Base-by-base conservation (phyloP, 2,329 filamentous ascomycete genomes). In the Phialophora tarda region DNA sequence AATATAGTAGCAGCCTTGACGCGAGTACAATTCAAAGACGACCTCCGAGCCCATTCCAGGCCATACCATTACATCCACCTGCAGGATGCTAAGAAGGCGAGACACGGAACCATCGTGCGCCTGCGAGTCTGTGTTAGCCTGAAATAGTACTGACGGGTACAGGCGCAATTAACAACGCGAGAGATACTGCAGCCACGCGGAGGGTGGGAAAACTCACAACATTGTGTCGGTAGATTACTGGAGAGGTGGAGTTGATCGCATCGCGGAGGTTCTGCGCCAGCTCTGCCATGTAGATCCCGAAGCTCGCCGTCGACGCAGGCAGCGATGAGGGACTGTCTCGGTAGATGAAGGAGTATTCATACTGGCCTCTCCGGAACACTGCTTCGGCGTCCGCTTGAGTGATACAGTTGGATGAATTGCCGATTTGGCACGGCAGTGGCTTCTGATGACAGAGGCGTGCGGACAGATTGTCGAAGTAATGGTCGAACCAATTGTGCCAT, bases 391-490 rank as follows among this genome's bases (percentile, higher is more conserved):
- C 80, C 0, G 79, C 76, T 71, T 88, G 86, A 2, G 84, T 84
- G 48, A 93, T 80, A 74, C 91, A 94, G 61, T 84, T 82, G 67
- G 83, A 83, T 78, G 64, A 77, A 55, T 72, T 69, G 21, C 82
- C 77, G 6, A 84, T 76, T 68, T 84, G 86, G 78, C 91, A 94
- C 0, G 91, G 91, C 0, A 93, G 80, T 0, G 90, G 85, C 73
- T 90, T 91, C 21, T 77, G 80, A 74, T 95, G 91, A 76, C 91
- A 95, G 74, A 92, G 89, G 0, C 91, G 84, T 0, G 91, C 89
- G 0, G 90, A 92, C 1, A 95, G 83, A 73, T 93, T 95, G 76
- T 95, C 92, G 73, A 89, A 95, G 79, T 95, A 95, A 77, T 93
- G 91, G 74, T 95, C 92, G 72, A 90, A 89, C 70, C 72, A 73